phyloP scores from a whole-genome alignment of 1,139 yeast species.

The Yamadazyma membranifaciens region DNA sequence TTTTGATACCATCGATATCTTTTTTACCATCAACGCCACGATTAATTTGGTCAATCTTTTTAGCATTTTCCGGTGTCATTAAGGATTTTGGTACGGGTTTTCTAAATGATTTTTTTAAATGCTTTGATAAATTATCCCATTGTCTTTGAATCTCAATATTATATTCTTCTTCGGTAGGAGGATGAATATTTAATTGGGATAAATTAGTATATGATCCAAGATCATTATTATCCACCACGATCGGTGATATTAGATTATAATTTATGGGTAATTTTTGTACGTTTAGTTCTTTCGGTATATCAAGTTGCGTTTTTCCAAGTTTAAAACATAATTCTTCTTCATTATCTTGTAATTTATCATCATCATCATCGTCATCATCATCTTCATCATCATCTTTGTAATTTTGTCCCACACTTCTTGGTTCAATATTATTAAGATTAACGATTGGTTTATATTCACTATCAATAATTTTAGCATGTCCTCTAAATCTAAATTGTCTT shows the following conservation, averaged over 20 bases:
- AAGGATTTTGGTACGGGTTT: constrained; percentile 69
- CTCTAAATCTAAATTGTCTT: constrained; percentile 73
- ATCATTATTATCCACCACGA: constrained; percentile 16
- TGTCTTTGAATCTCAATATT: constrained; percentile 55
- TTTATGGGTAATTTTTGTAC: constrained; percentile 18
- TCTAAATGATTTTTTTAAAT: constrained; percentile 62
- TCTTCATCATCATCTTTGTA: constrained; percentile 14
- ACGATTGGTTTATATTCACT: constrained; percentile 31
- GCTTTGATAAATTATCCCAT: constrained; percentile 61
- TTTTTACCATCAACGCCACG: constrained; percentile 85
- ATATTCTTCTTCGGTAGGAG: constrained; percentile 70
- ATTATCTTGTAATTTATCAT: constrained; percentile 1
- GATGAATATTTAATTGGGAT: constrained; percentile 23
- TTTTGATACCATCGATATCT: constrained; percentile 63
- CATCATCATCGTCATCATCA: constrained; percentile 5
- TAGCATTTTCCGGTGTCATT: constrained; percentile 55
- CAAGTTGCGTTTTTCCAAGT: background rate
- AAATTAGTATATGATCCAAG: constrained; percentile 27
- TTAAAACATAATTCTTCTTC: constrained; percentile 2
- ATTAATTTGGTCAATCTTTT: constrained; percentile 63
- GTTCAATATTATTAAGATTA: constrained; percentile 27
- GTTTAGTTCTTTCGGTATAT: constrained; percentile 4
- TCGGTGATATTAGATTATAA: constrained; percentile 29
- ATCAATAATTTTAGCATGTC: constrained; percentile 54
- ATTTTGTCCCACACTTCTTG: constrained; percentile 15